Evolutionary conservation across 1,284 basidiomycete genomes (phyloP), one percentile per base, ranked within the genome.

Genomic region (Irpex sp.): DNA sequence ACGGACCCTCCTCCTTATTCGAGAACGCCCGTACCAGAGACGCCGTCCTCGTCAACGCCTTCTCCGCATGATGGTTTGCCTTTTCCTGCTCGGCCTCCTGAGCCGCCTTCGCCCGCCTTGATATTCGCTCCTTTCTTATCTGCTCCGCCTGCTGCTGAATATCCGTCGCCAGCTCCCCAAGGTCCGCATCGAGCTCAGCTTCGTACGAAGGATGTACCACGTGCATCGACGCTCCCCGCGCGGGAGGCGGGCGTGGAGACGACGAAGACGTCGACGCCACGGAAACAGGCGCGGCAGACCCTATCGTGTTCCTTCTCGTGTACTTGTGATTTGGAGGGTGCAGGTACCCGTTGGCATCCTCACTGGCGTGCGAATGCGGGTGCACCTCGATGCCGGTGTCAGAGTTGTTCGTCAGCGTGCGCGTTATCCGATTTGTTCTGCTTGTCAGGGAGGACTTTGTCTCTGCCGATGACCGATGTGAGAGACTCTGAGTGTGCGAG

Each of bases 111-210:
- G 83, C 86, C 17, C 90, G 79, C 72, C 92, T 91, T 39, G 83
- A 81, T 71, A 85, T 76, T 49, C 94, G 80, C 76, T 95, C 92
- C 53, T 88, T 78, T 47, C 93, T 78, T 61, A 95, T 93, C 67
- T 88, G 87, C 68, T 95, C 93, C 0, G 93, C 92, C 69, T 94
- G 90, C 26, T 87, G 81, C 69, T 94, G 81, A 58, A 95, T 95
- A 72, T 95, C 93, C 36, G 83, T 81, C 26, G 82, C 76, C 6
- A 78, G 72, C 65, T 73, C 76, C 17, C 69, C 70, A 19, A 67
- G 49, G 39, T 69, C 68, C 11, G 60, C 67, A 46, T 69, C 71
- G 0, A 61, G 60, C 33, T 73, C 73, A 26, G 71, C 69, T 1
- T 75, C 61, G 63, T 61, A 37, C 63, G 33, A n/a, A 63, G 67